Evolutionary conservation across 352 stramenopile species (phyloP), one percentile per base, ranked within the genome.

Genomic region (Bremia lactucae): DNA sequence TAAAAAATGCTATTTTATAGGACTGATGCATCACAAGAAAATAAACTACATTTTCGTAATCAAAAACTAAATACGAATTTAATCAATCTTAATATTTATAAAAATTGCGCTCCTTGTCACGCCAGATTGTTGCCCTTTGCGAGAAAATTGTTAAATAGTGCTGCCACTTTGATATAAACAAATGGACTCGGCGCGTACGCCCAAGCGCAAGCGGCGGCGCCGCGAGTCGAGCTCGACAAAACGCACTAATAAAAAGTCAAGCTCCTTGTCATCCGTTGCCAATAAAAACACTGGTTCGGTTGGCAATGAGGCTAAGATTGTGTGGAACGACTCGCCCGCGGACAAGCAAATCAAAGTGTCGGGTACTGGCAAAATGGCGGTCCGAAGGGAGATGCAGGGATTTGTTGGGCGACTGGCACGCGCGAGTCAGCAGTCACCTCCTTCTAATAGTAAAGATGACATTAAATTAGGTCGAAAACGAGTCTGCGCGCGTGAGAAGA

Each of bases 341-440:
- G 73, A 83, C 16, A 91, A 91, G 56, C 70, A 88, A 36, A 83
- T 91, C 42, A 63, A 75, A 38, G 63, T 80, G 4, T 87, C 72
- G 7, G 78, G 78, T 3, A 84, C 71, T 1, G 66, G 66, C 7
- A 85, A 84, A 46, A 54, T 84, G 38, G 68, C 68, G 2, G 58
- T 85, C 42, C 65, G 77, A 14, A 59, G 64, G 16, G 72, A 85
- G 60, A 68, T 87, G 55, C 71, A 83, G 50, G 71, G 71, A 24
- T 85, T 84, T 53, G 66, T 87, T 14, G 72, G 62, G 1, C 61
- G 71, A 3, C 42, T 91, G 42, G 55, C 59, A 20, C 70, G 72
- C 22, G 69, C 72, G 7, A 87, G 69, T 38, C 38, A 68, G 34
- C 52, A 75, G 41, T 76, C 65, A 2, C 53, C 66, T 15, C 43